Percentiles rank a stretch among this genome's conserved stretches.
Evolutionary conservation across 305 asterid genomes (phyloP).

Genomic region (Fraxinus ornus): DNA sequence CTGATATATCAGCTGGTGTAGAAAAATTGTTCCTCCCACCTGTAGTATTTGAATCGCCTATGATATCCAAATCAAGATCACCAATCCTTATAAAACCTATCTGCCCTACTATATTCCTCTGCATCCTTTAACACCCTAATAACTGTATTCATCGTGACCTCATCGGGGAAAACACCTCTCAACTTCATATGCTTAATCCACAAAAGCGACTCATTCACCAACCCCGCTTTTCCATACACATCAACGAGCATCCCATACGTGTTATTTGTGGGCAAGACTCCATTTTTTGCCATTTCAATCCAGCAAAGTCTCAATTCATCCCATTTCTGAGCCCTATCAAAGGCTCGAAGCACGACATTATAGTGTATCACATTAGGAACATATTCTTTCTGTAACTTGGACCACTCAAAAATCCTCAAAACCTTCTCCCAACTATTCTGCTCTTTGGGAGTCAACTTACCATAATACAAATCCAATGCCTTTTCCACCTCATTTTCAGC

Average conservation of each 20-base stretch:
- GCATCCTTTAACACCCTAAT: constrained; percentile 84
- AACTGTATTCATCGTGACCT: constrained; percentile 88
- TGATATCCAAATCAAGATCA: constrained; percentile 66
- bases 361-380: constrained; percentile 79
- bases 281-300: constrained; percentile 81
- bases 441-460: constrained; percentile 68
- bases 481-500: constrained; percentile 54
- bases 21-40: constrained; percentile 53
- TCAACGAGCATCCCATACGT: constrained; percentile 90
- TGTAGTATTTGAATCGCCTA: constrained; percentile 52
- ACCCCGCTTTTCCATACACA: constrained; percentile 89
- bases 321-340: constrained; percentile 86
- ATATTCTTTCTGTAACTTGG: constrained; percentile 69
- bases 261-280: constrained; percentile 72
- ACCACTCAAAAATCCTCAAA: constrained; percentile 78
- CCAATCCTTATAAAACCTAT: constrained; percentile 76
- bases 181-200: constrained; percentile 87
- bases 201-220: constrained; percentile 74
- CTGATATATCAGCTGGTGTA: constrained; percentile 20
- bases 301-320: constrained; percentile 89
- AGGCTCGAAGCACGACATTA: constrained; percentile 72
- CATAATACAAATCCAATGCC: constrained; percentile 51
- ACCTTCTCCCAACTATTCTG: constrained; percentile 74
- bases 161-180: constrained; percentile 82
- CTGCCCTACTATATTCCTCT: constrained; percentile 62